Evolutionary conservation across 192 early-diverging fungal species (phyloP), one percentile per base, ranked within the genome.

Genomic region (Coemansia javaensis): DNA sequence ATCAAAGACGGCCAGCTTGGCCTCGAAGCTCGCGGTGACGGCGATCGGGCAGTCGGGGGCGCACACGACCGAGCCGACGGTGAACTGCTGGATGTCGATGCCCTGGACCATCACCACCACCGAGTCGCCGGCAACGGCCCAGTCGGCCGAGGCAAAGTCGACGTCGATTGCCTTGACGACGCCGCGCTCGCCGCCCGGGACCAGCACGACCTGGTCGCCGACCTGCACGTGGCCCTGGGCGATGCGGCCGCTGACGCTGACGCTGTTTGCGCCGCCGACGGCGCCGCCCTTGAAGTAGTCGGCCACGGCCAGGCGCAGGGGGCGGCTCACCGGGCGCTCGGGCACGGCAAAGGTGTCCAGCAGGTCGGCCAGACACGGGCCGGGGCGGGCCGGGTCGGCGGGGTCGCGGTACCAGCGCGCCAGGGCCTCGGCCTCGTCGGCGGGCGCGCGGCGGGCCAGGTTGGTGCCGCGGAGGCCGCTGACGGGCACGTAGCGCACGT

Each of bases 41-140:
- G 86, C 86, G 4, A 99, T 79, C 12, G 90, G 88, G 5, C 53
- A 30, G 13, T 53, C 60, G 11, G 82, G 79, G 18, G 77, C 62
- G 48, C 94, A 99, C 7, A 95, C 56, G 7, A 99, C 86, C 2
- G 86, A 87, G 10, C 93, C 93, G 18, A 78, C 63, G n/a, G 88
- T 82, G 20, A 64, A 35, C 30, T 66, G 61, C 40, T 54, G 64
- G 20, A 71, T 56, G 42, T 75, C 59, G 5, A 75, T 56, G 24
- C 59, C 68, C 48, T 66, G 64, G 12, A 99, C 66, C 7, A 83
- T 83, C 56, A 97, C 64, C 7, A 89, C 59, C 2, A 93, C 82
- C 33, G 82, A 85, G 57, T 97, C 97, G n/a, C 97, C 97, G 11
- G 91, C 91, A 1, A 82, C 93, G 10, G 91, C 94, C 90, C 91